Evolutionary conservation across 2,329 filamentous ascomycete genomes (phyloP), one percentile per base, ranked within the genome.

Genomic region (Colletotrichum tropicicola): DNA sequence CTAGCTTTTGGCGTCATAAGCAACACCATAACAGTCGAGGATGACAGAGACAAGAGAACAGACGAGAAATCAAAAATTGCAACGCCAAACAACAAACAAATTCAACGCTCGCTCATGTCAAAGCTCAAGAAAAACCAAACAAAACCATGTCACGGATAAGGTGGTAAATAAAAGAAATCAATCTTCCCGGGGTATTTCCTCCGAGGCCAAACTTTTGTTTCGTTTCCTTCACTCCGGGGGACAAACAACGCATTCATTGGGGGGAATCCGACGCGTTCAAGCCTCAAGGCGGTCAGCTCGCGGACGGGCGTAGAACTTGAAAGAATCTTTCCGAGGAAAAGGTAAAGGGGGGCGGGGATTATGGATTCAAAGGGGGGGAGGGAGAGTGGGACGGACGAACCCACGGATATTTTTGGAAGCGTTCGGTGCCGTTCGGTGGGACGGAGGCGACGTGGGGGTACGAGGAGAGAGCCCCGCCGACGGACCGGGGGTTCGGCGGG

Each of bases 211-310:
- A n/a, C n/a, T n/a, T n/a, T n/a, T n/a, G n/a, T n/a, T n/a, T n/a
- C n/a, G n/a, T n/a, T n/a, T n/a, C n/a, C n/a, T n/a, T n/a, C n/a
- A n/a, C n/a, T n/a, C n/a, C n/a, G n/a, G n/a, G n/a, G n/a, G n/a
- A n/a, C n/a, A n/a, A n/a, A n/a, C n/a, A n/a, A n/a, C n/a, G n/a
- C n/a, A n/a, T n/a, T n/a, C n/a, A 17, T 39, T 27, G 12, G 3
- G 43, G 10, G 37, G 15, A 41, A 9, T 9, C 15, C n/a, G 8
- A 12, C 32, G 12, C 28, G 12, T 12, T 35, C 32, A n/a, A 39
- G n/a, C n/a, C n/a, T n/a, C n/a, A n/a, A 47, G 43, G 54, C 43
- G 53, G 53, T 56, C 53, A 35, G 21, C 51, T 17, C 23, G 44
- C 30, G 25, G 54, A 57, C 54, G 5, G 15, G n/a, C 43, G 23